phyloP scores from a whole-genome alignment of 2,329 filamentous ascomycete genomes.

The Capronia epimyces region DNA sequence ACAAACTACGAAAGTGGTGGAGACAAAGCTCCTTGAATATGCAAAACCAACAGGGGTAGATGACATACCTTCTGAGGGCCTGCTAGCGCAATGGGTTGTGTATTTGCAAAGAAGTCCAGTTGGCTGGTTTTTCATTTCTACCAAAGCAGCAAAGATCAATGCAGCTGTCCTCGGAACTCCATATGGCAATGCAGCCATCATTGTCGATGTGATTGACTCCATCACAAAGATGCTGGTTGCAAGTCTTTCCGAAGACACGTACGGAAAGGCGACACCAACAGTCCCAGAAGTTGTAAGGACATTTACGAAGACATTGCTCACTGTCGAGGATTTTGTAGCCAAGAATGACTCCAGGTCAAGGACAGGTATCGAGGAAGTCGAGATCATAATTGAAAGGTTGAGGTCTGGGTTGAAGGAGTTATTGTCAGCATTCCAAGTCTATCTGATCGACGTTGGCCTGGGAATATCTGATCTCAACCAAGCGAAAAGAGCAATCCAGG shows the following conservation, averaged over 20 bases:
- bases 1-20: slow-evolving; percentile 31
- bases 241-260: slow-evolving; percentile 74
- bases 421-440: slow-evolving; percentile 67
- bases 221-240: slow-evolving; percentile 64
- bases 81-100: slow-evolving; percentile 12
- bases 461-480: slow-evolving; percentile 64
- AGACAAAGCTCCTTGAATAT: slow-evolving; percentile 30
- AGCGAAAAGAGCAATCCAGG: slow-evolving; percentile 59
- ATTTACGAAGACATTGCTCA: slow-evolving; percentile 63
- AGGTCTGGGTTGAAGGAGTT: slow-evolving; percentile 61
- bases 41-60: slow-evolving; percentile 11
- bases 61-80: slow-evolving; percentile 2
- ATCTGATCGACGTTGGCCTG: slow-evolving; percentile 64
- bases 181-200: slow-evolving; percentile 61
- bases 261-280: slow-evolving; percentile 78
- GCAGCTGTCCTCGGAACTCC: slow-evolving; percentile 68
- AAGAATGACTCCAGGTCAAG: slow-evolving; percentile 48
- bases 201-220: slow-evolving; percentile 66
- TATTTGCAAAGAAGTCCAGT: slow-evolving; percentile 35
- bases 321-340: slow-evolving; percentile 64
- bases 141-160: slow-evolving; percentile 60
- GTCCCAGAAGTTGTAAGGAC: slow-evolving; percentile 68
- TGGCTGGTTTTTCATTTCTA: slow-evolving; percentile 65
- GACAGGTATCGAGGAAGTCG: slow-evolving; percentile 53
- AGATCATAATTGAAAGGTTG: slow-evolving; percentile 61